Conservation (phyloP, 2,329 filamentous ascomycete genomes). For the Neopestalotiopsis clavispora region DNA sequence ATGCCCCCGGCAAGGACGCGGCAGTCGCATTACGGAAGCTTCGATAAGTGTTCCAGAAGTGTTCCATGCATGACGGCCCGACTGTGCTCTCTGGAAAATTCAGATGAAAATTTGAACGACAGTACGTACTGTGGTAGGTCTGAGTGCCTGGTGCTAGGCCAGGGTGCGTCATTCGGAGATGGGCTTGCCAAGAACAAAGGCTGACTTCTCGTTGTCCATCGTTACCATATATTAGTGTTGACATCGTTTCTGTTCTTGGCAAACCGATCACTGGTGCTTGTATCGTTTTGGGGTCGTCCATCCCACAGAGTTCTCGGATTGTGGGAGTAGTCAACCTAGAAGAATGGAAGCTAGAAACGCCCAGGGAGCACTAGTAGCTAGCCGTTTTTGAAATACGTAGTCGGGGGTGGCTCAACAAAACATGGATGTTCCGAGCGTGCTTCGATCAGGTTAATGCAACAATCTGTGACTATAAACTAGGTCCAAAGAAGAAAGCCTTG, state of each 20-base stretch:
- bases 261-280: background rate
- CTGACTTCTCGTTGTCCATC: background rate
- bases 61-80: background rate
- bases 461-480: background rate
- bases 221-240: background rate
- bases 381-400: background rate
- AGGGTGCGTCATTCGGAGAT: background rate
- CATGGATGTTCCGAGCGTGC: background rate
- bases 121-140: background rate
- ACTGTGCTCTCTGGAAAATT: background rate
- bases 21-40: background rate
- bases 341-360: background rate
- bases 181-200: background rate
- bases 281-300: background rate
- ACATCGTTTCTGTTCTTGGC: background rate
- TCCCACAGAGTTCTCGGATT: background rate
- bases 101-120: background rate
- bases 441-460: background rate
- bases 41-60: background rate
- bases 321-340: background rate
- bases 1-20: background rate
- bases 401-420: background rate
- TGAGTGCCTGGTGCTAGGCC: background rate
- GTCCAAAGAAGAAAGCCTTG: background rate
- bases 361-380: background rate